A percentile compares a stretch with the other conserved stretches of the same genome.
Conservation (phyloP, 371 early-diverging fungal species). For the Mycotypha africana region DNA sequence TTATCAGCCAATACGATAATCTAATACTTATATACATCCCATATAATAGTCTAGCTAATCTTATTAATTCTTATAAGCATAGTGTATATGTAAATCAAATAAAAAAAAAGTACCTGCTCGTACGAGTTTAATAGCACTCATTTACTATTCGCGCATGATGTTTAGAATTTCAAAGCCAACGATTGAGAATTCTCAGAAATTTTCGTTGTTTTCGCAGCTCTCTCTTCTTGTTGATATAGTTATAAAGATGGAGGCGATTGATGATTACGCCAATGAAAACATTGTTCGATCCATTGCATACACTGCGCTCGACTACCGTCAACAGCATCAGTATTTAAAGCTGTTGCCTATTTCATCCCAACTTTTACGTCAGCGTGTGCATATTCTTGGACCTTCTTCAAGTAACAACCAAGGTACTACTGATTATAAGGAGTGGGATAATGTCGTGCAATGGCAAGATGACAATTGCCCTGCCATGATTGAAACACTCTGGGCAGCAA, state of each 20-base stretch:
- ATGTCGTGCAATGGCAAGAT: constrained; percentile 36
- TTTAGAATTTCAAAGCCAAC: too few species aligned
- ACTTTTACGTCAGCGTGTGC: constrained; percentile 31
- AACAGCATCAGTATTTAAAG: constrained; percentile 22
- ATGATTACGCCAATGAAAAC: constrained; percentile 44
- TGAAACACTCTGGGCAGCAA: constrained; percentile 24
- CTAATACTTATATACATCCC: too few species aligned
- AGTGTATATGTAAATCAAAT: too few species aligned
- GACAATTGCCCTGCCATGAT: constrained; percentile 31
- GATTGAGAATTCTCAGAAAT: too few species aligned
- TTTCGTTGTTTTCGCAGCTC: too few species aligned
- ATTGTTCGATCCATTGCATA: constrained; percentile 43
- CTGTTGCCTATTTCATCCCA: constrained; percentile 31
- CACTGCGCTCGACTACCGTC: constrained; percentile 32
- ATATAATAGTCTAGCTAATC: too few species aligned
- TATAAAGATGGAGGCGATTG: constrained; percentile 45
- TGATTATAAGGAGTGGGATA: constrained; percentile 14
- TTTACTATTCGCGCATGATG: too few species aligned
- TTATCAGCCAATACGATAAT: too few species aligned
- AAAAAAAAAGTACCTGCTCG: too few species aligned
- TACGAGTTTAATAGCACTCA: too few species aligned
- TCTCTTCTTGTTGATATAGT: too few species aligned
- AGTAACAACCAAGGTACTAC: constrained; percentile 1
- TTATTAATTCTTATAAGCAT: too few species aligned
- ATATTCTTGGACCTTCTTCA: background rate